These are phyloP conservation scores for Backusella tarrabulga DNA, from an alignment of 192 early-diverging fungal species.

Conservation along the genomic window DNA sequence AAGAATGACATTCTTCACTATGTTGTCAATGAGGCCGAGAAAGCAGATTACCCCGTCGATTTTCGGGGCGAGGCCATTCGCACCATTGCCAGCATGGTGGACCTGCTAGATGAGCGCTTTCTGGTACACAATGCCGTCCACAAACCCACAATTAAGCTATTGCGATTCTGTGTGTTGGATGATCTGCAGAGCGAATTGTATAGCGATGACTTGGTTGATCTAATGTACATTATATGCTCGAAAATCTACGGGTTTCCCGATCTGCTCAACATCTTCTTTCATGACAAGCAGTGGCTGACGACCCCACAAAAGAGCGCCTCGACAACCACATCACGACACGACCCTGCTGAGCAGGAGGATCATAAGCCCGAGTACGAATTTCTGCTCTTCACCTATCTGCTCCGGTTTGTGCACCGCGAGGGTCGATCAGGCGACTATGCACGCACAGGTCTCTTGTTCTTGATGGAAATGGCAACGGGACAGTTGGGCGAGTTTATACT, in stretches of 20 bases:
- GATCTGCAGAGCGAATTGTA: conserved; percentile 51
- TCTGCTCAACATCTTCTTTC: conserved; percentile 77
- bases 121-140: conserved; percentile 90
- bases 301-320: conserved; percentile 46
- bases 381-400: conserved; percentile 84
- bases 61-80: conserved; percentile 79
- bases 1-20: conserved; percentile 78
- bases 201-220: conserved; percentile 63
- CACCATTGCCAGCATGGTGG: conserved; percentile 77
- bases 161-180: conserved; percentile 64
- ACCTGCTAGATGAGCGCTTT: conserved; percentile 84
- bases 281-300: conserved; percentile 61
- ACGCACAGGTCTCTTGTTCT: conserved; percentile 78
- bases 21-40: conserved; percentile 75
- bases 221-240: conserved; percentile 75
- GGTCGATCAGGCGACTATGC: conserved; percentile 85
- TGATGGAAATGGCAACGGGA: conserved; percentile 77
- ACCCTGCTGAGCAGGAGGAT: background rate
- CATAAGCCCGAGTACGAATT: conserved; percentile 71
- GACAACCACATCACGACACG: background rate
- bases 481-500: conserved; percentile 82
- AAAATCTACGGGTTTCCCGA: conserved; percentile 79
- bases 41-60: conserved; percentile 71
- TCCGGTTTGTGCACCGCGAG: conserved; percentile 88
- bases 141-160: conserved; percentile 75